Conservation (phyloP, 805 yeast genomes). For the Ogataea sp. region DNA sequence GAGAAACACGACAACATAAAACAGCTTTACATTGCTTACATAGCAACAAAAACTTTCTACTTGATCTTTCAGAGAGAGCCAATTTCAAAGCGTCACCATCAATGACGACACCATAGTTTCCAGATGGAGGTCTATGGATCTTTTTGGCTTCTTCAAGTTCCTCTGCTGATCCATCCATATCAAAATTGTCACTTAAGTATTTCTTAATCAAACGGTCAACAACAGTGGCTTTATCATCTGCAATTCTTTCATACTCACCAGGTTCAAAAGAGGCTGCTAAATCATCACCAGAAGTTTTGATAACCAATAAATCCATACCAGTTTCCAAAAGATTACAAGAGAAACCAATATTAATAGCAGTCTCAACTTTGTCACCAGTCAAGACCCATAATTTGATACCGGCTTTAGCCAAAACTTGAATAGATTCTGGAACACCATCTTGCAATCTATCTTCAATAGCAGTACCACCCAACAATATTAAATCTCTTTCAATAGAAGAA, state of each 20-base stretch:
- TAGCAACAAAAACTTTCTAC: constrained; percentile 53
- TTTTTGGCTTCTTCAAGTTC: constrained; percentile 41
- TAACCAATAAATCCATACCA: constrained; percentile 60
- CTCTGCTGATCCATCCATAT: constrained; percentile 31
- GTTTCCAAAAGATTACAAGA: constrained; percentile 64
- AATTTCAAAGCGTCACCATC: constrained; percentile 60
- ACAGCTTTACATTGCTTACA: constrained; percentile 74
- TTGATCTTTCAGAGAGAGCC: constrained; percentile 3
- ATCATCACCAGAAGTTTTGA: constrained; percentile 55
- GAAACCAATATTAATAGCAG: constrained; percentile 78
- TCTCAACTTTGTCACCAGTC: constrained; percentile 77
- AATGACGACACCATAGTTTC: constrained; percentile 51
- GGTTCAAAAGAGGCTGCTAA: constrained; percentile 26
- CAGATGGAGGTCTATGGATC: constrained; percentile 60
- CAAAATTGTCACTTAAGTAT: constrained; percentile 41
- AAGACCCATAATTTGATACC: constrained; percentile 80
- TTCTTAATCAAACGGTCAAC: constrained; percentile 29
- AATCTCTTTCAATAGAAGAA: constrained; percentile 50
- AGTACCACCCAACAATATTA: constrained; percentile 64
- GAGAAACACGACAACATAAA: constrained; percentile 79
- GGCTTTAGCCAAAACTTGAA: constrained; percentile 55
- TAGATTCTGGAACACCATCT: constrained; percentile 71
- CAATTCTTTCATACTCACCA: constrained; percentile 8
- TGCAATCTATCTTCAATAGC: constrained; percentile 78
- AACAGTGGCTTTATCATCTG: constrained; percentile 13